These are phyloP conservation scores for Aspergillus ruber DNA, from an alignment of 2,329 filamentous ascomycete genomes.

Conservation along the genomic window DNA sequence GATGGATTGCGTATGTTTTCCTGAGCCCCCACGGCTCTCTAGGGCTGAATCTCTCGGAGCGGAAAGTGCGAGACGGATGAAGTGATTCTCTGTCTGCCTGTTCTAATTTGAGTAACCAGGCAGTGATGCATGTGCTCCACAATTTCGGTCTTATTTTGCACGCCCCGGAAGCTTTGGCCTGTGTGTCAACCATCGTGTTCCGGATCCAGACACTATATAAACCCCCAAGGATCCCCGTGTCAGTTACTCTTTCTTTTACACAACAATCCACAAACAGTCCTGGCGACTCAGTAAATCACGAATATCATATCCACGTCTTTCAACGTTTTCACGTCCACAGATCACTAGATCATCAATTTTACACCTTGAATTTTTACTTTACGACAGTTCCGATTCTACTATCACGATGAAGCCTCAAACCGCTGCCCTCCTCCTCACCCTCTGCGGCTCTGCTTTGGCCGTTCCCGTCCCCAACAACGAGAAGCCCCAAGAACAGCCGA, in stretches of 20 bases:
- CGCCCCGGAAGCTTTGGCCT: background rate
- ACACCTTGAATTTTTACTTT: background rate
- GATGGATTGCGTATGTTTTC: background rate
- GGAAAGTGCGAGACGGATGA: background rate
- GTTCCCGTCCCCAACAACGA: background rate
- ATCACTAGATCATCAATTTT: background rate
- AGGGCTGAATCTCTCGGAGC: background rate
- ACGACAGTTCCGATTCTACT: background rate
- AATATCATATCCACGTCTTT: background rate
- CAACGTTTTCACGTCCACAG: background rate
- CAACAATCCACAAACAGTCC: background rate
- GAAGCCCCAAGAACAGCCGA: background rate
- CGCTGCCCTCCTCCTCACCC: background rate
- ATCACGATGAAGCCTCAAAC: conserved; percentile 1
- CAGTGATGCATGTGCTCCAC: background rate
- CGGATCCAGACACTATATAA: background rate
- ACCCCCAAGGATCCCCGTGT: background rate
- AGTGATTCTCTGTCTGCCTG: background rate
- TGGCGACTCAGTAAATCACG: background rate
- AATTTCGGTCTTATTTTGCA: background rate
- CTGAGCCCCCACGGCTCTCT: background rate
- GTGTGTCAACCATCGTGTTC: background rate
- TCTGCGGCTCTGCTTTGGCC: background rate
- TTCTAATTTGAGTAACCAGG: background rate
- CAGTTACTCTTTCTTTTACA: background rate